A percentile compares a stretch with the other conserved stretches of the same genome.
These are phyloP conservation scores for Alternaria consortialis DNA, from an alignment of 2,329 filamentous ascomycete species.

Conservation along the genomic window DNA sequence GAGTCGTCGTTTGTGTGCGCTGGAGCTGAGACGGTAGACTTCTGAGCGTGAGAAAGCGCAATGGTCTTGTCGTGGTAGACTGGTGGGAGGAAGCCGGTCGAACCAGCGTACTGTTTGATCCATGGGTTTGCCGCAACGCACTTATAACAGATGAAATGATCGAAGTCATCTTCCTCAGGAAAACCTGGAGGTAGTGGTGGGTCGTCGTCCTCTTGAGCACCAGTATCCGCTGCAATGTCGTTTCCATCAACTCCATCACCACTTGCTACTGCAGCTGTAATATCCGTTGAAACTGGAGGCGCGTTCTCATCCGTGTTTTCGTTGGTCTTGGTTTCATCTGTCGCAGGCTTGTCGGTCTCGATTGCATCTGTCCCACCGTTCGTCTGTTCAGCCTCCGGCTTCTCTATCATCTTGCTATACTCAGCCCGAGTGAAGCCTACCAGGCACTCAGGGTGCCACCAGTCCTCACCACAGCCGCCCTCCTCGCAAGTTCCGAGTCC, in stretches of 20 bases:
- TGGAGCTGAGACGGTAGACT: constrained; percentile 9
- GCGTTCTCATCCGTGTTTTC: constrained; percentile 16
- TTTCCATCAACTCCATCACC: constrained; percentile 43
- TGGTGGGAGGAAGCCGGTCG: constrained; percentile 79
- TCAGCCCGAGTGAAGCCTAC: constrained; percentile 80
- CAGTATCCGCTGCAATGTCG: constrained; percentile 58
- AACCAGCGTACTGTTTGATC: constrained; percentile 88
- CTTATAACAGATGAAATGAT: constrained; percentile 91
- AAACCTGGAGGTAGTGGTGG: constrained; percentile 83
- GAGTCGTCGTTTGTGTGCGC: constrained; percentile 36
- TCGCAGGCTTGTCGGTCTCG: constrained; percentile 13
- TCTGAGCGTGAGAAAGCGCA: constrained; percentile 21
- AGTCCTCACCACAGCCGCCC: constrained; percentile 94
- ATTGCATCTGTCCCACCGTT: constrained; percentile 19
- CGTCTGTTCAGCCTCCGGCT: constrained; percentile 25
- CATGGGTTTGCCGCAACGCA: constrained; percentile 88
- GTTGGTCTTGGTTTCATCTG: constrained; percentile 11
- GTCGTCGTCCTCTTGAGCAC: constrained; percentile 63
- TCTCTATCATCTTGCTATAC: constrained; percentile 62
- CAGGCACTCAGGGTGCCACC: constrained; percentile 95
- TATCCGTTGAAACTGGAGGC: constrained; percentile 24
- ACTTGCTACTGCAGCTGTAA: constrained; percentile 30
- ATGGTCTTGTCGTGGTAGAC: constrained; percentile 63
- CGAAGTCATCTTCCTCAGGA: constrained; percentile 87
- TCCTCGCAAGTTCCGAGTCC: constrained; percentile 81